Evolutionary conservation across 331 rosid genomes (phyloP).

Genomic region (Erythrophleum ivorense): DNA sequence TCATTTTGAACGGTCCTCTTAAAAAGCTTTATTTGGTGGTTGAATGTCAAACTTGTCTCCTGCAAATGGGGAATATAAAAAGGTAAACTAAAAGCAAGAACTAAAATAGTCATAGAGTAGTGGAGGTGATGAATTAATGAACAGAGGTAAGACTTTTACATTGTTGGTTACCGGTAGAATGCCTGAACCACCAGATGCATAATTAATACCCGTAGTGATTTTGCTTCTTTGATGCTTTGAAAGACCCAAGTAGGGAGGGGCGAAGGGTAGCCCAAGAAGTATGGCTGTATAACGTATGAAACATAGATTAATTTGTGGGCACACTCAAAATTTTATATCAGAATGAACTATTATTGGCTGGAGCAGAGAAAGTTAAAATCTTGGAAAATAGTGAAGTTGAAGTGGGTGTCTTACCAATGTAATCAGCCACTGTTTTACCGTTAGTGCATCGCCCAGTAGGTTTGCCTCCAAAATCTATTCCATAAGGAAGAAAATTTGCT

Average conservation of each 20-base stretch:
- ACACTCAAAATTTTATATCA: background rate
- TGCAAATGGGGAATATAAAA: background rate
- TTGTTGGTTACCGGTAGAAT: conserved; percentile 41
- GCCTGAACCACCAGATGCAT: conserved; percentile 49
- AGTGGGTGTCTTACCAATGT: conserved; percentile 36
- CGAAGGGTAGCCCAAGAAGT: conserved; percentile 44
- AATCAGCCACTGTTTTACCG: conserved; percentile 50
- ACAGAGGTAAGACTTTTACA: conserved; percentile 27
- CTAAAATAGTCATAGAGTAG: background rate
- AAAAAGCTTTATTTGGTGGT: conserved; percentile 33
- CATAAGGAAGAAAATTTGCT: conserved; percentile 39
- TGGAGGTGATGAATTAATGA: background rate
- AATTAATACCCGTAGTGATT: conserved; percentile 42
- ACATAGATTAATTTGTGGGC: background rate
- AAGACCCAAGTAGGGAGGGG: conserved; percentile 47
- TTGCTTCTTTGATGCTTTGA: conserved; percentile 39
- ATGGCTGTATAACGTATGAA: conserved; percentile 42
- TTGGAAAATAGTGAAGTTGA: background rate
- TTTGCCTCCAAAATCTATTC: conserved; percentile 43
- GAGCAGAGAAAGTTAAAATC: background rate
- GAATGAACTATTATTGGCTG: background rate
- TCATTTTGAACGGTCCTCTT: conserved; percentile 27
- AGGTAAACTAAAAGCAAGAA: background rate
- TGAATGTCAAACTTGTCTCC: conserved; percentile 12
- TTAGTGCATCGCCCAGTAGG: conserved; percentile 50